Evolutionary conservation across 805 yeast species (phyloP).

Genomic region (Candida silvicultrix): DNA sequence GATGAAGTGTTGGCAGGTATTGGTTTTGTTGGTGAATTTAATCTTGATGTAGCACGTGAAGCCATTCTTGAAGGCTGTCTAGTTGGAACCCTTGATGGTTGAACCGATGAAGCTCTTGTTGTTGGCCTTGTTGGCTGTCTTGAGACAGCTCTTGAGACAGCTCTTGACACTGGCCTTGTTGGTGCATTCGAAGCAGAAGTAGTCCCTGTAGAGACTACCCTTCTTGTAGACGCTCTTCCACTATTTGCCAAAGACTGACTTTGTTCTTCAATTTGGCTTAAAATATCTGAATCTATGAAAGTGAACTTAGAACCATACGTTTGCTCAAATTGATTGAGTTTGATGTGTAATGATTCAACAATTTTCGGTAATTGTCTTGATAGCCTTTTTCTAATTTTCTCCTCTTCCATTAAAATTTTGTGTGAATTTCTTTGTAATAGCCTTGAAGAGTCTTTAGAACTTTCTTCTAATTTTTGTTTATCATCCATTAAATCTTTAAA

Average conservation of each 20-base stretch:
- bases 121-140: constrained; percentile 15
- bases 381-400: constrained; percentile 62
- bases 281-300: constrained; percentile 22
- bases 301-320: constrained; percentile 27
- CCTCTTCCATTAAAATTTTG: constrained; percentile 74
- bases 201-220: constrained; percentile 2
- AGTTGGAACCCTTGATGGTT: constrained; percentile 13
- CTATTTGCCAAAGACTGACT: constrained; percentile 2
- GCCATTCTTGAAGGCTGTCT: constrained; percentile 1
- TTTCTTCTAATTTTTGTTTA: constrained; percentile 54
- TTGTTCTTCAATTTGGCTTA: constrained; percentile 25
- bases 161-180: constrained; percentile 14
- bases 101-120: constrained; percentile 14
- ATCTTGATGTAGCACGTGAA: constrained; percentile 9
- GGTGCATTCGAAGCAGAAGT: constrained; percentile 5
- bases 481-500: constrained; percentile 53
- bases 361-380: constrained; percentile 64
- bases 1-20: constrained; percentile 1
- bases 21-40: constrained; percentile 2
- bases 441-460: constrained; percentile 77
- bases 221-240: constrained; percentile 15
- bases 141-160: constrained; percentile 13
- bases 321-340: constrained; percentile 43
- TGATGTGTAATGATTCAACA: constrained; percentile 41
- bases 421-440: constrained; percentile 71